These are phyloP conservation scores for Metschnikowia picachoensis DNA, from an alignment of 805 yeast genomes.

Conservation along the genomic window DNA sequence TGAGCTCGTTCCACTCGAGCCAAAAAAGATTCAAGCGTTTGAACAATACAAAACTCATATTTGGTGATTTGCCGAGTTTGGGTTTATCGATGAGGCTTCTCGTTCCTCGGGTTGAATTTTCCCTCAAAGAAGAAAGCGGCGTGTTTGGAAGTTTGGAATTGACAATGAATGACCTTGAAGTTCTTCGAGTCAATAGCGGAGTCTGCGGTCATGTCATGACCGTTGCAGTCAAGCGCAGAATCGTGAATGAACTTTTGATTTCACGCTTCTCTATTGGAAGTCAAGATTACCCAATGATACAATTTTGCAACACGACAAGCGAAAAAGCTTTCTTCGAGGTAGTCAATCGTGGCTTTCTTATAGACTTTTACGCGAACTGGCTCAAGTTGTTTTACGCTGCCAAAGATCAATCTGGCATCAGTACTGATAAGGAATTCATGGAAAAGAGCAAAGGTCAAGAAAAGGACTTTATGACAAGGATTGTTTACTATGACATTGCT, in stretches of 20 bases:
- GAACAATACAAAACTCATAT: constrained; percentile 5
- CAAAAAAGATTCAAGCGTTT: constrained; percentile 11
- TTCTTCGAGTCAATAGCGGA: constrained; percentile 18
- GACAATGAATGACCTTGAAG: constrained; percentile 12
- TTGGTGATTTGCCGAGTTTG: constrained; percentile 25
- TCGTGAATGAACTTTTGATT: not conserved
- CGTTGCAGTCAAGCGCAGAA: constrained; percentile 14
- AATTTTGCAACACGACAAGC: too few species aligned
- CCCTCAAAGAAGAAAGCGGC: constrained; percentile 17
- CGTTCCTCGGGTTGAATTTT: constrained; percentile 19
- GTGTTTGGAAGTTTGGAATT: constrained; percentile 27
- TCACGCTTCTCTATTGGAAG: not conserved
- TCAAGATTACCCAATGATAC: constrained; percentile 20
- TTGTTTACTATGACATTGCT: constrained; percentile 48
- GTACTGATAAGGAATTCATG: not conserved
- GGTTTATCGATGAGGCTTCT: constrained; percentile 34
- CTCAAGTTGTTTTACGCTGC: constrained; percentile 22
- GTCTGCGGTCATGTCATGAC: constrained; percentile 22
- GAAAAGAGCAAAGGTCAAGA: not conserved
- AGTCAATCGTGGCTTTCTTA: constrained; percentile 42
- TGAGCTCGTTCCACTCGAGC: constrained; percentile 9
- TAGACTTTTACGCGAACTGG: constrained; percentile 64
- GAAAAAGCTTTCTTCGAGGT: constrained; percentile 37
- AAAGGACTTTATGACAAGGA: constrained; percentile 21
- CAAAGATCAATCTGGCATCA: not conserved